phyloP scores from a whole-genome alignment of 164 flowering plant genomes.

The Tetracentron sinense region DNA sequence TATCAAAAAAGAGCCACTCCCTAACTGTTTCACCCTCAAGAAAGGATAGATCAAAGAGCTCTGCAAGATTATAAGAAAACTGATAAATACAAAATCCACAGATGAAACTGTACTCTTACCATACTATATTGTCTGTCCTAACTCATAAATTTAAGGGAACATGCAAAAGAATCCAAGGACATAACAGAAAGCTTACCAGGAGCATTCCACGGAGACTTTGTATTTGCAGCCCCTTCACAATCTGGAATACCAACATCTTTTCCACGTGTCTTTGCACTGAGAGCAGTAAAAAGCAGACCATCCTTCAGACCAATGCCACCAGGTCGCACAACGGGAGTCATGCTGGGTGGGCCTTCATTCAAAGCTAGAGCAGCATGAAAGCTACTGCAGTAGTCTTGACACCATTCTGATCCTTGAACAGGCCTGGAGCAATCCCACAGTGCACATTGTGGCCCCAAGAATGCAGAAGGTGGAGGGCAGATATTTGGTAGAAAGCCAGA shows the following conservation, averaged over 20 bases:
- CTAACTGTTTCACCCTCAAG: conserved; percentile 86
- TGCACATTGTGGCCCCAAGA: conserved; percentile 95
- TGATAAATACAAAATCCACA: conserved; percentile 3
- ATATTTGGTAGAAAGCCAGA: conserved; percentile 48
- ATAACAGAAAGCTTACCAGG: conserved; percentile 55
- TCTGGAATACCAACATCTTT: conserved; percentile 95
- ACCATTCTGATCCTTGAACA: conserved; percentile 78
- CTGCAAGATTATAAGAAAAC: conserved; percentile 39
- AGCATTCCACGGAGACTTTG: conserved; percentile 99
- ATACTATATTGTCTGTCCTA: background rate
- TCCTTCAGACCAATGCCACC: conserved; percentile 97
- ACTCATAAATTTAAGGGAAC: background rate
- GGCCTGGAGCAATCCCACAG: conserved; percentile 99
- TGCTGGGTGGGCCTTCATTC: conserved; percentile 93
- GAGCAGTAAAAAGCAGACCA: conserved; percentile 86
- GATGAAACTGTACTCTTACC: background rate
- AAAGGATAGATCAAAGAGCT: conserved; percentile 82
- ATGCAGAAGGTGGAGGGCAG: conserved; percentile 89
- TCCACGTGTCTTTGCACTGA: conserved; percentile 77
- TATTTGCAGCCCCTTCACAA: conserved; percentile 98
- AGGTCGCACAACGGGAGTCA: conserved; percentile 91
- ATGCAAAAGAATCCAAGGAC: background rate
- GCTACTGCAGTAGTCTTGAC: conserved; percentile 80
- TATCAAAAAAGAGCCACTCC: conserved; percentile 99
- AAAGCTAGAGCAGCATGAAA: conserved; percentile 78